Evolutionary conservation across 2,329 filamentous ascomycete species (phyloP).

Genomic region (Scedosporium aurantiacum): DNA sequence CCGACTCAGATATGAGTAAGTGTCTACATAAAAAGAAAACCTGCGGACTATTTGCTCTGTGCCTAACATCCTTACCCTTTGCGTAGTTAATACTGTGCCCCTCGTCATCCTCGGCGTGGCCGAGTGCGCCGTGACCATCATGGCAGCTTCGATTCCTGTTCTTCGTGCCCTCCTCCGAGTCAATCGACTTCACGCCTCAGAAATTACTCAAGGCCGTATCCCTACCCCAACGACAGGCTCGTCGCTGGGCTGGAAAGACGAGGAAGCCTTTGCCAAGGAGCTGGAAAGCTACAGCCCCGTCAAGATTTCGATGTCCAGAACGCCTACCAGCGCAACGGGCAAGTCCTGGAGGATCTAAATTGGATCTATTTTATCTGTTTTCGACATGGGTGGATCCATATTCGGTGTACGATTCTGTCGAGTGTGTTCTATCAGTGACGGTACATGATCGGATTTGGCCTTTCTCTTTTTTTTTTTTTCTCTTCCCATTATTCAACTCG

Average conservation of each 20-base stretch:
- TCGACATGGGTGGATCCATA: background rate
- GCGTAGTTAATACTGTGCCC: constrained; percentile 7
- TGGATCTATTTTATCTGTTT: background rate
- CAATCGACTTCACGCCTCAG: background rate
- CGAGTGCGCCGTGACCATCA: constrained; percentile 12
- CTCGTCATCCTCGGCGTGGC: constrained; percentile 12
- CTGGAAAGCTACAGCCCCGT: background rate
- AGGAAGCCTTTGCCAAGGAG: background rate
- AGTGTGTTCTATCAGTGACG: background rate
- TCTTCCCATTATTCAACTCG: background rate
- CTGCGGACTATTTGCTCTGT: background rate
- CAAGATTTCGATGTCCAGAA: background rate
- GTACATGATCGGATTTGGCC: background rate
- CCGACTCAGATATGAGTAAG: constrained; percentile 10
- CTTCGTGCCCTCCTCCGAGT: constrained; percentile 7
- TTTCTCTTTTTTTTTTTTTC: background rate
- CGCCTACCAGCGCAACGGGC: background rate
- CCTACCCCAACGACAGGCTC: background rate
- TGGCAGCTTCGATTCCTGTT: constrained; percentile 12
- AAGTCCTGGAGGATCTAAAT: background rate
- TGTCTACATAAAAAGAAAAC: background rate
- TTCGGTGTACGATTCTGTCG: background rate
- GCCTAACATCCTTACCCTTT: background rate
- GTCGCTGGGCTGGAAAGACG: background rate
- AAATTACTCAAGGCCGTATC: background rate